A percentile compares a stretch with the other conserved stretches of the same genome.
phyloP scores from a whole-genome alignment of 306 rosid genomes.

The Cotoneaster glaucophyllus region DNA sequence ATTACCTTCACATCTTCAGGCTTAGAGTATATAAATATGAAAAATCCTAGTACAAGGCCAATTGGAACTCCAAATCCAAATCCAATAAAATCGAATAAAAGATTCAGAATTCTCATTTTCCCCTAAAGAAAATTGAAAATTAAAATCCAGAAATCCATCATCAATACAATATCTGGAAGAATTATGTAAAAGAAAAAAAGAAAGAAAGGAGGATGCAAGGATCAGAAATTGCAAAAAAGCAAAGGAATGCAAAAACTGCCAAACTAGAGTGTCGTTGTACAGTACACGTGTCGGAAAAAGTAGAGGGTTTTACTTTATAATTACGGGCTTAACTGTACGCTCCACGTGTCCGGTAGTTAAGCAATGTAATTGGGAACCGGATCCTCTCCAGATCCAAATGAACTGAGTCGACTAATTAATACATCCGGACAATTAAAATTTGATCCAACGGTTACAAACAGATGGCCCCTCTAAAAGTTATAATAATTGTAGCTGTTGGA shows the following conservation, averaged over 20 bases:
- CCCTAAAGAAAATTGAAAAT: background rate
- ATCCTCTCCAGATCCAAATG: too few relatives aligned
- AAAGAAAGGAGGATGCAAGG: background rate
- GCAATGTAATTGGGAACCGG: too few relatives aligned
- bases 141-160: background rate
- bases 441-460: too few relatives aligned
- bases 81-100: slow-evolving; percentile 12
- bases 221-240: slow-evolving; percentile 1
- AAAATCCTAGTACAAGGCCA: slow-evolving; percentile 17
- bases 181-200: background rate
- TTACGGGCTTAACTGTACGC: background rate
- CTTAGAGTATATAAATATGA: slow-evolving; percentile 12
- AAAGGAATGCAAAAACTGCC: slow-evolving; percentile 8
- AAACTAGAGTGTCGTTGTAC: background rate
- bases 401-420: too few relatives aligned
- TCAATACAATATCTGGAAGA: background rate
- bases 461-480: fast-evolving
- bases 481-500: too few relatives aligned
- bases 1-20: slow-evolving; percentile 18
- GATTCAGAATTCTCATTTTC: slow-evolving; percentile 2
- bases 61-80: slow-evolving; percentile 21
- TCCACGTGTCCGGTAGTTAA: background rate
- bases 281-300: background rate
- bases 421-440: fast-evolving
- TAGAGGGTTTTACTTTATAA: background rate